Base-by-base conservation (phyloP, 2,329 filamentous ascomycete genomes). In the Apiospora saccharicola region DNA sequence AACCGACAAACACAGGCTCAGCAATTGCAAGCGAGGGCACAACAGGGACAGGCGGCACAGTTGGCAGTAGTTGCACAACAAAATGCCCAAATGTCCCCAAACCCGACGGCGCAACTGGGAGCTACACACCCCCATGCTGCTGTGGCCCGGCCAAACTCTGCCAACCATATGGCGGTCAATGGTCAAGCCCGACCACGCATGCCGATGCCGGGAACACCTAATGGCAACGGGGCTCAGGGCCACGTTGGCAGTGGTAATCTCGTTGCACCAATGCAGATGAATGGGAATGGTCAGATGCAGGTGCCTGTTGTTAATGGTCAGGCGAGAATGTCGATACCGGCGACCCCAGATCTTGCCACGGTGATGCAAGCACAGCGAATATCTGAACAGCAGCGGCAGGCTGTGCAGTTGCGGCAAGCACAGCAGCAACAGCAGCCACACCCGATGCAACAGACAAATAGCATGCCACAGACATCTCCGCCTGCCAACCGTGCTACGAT, bases 231-330 rank as follows among this genome's bases (percentile, higher is more conserved):
- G 12, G 81, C 86, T 12, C 82, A 84, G 61, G 82, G 83, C n/a
- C 89, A 86, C 79, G 85, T 88, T 81, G 81, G 81, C 74, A 37
- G 57, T 64, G 86, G 83, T 71, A 87, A 82, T 74, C 87, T 85
- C 64, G 86, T 85, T 26, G 46, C 68, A 72, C 89, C 84, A 3
- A 86, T 90, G 78, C 87, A 89, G 57, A 88, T 93, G 84, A 90
- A 90, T 73, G 88, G 89, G 67, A 86, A 93, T 34, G 90, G 91
- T 49, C 92, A 93, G 79, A 91, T 92, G 34, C 92, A 92, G 75
- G 88, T 94, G 84, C 91, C 92, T 77, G 86, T 87, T 22, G 84
- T 87, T 46, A 85, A 88, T 74, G 85, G 84, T 7, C 88, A 92
- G 74, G 86, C 89, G 70, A 88, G 92, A 71, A 88, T 94, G 84